A percentile compares a stretch with the other conserved stretches of the same genome.
Conservation (phyloP, 257 asterid genomes). For the Nicotiana sylvestris region DNA sequence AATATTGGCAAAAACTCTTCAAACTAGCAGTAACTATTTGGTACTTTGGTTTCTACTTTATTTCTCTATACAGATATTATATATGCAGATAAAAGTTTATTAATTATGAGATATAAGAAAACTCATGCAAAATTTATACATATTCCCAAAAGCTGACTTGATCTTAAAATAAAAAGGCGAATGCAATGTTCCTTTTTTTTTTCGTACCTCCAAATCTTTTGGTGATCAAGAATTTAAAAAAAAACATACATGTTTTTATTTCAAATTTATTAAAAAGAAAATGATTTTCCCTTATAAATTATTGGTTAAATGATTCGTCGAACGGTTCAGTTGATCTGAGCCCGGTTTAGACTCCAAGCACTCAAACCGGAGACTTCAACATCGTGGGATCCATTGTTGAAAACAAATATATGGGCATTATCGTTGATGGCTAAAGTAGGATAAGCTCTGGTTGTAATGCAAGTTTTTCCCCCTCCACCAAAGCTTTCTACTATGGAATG, state of each 20-base stretch:
- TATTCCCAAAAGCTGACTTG: too few species aligned
- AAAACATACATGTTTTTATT: too few species aligned
- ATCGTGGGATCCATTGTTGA: slow-evolving; percentile 27
- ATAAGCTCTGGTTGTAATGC: slow-evolving; percentile 35
- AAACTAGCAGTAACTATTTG: too few species aligned
- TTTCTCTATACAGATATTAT: too few species aligned
- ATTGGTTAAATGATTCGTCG: neutral
- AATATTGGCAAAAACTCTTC: too few species aligned
- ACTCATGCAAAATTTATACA: too few species aligned
- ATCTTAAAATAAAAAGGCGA: too few species aligned
- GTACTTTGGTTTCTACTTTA: too few species aligned
- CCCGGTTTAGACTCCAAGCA: slow-evolving; percentile 28
- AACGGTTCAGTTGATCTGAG: slow-evolving; percentile 4
- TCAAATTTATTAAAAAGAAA: neutral
- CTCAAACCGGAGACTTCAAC: slow-evolving; percentile 17
- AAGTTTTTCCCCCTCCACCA: slow-evolving; percentile 31
- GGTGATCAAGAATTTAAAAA: neutral
- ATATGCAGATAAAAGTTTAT: too few species aligned
- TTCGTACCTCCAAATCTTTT: neutral
- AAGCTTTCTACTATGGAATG: slow-evolving; percentile 37
- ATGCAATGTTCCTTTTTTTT: too few species aligned
- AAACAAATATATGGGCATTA: slow-evolving; percentile 14
- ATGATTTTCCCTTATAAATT: neutral
- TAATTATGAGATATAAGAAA: too few species aligned
- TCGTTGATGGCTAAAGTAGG: neutral